Base-by-base conservation (phyloP, 805 yeast species). In the Barnettozyma pratensis region DNA sequence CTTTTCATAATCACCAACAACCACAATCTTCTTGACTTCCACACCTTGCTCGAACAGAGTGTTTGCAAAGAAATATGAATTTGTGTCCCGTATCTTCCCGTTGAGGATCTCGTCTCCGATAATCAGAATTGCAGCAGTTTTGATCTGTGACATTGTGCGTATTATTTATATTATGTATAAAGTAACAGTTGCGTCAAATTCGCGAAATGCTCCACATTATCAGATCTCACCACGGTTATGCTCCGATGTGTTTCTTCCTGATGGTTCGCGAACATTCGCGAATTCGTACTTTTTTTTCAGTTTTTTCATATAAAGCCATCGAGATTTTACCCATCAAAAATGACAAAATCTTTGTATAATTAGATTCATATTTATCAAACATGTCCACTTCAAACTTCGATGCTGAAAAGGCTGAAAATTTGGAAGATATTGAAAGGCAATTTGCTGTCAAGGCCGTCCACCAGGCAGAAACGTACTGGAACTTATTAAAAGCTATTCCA, bases 361-460 rank as follows among this genome's bases (percentile, higher is more conserved):
- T 28, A 5, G 27, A 28, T 11, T 3, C 31, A 11, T 29, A 41
- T n/a, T 12, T 9, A 7, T 14, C 7, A 12, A 45, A 35, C 19
- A 45, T 45, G 49, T 45, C 60, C 29, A 19, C 19, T 19, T 19
- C 19, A 19, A 39, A 54, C 14, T 88, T 89, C 64, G 79, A 85
- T 61, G 91, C 99, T 19, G 96, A 94, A 62, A 77, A 75, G 50
- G 97, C 99, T 41, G 97, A 94, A 53, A 94, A 94, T 73, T 75
- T 88, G 60, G 98, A 92, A 69, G 96, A 89, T 60, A 89, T 94
- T 62, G 99, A 94, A 70, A 89, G 82, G 76, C 98, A 94, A 72
- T 94, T 94, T 63, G 98, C 99, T 39, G 99, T 94, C 51, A 88
- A 86, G 69, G 99, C 98, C 5, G 99, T 94, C 14, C 83, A 80